Conservation (phyloP, 2,329 filamentous ascomycete species). For the Daldinia eschscholtzii region DNA sequence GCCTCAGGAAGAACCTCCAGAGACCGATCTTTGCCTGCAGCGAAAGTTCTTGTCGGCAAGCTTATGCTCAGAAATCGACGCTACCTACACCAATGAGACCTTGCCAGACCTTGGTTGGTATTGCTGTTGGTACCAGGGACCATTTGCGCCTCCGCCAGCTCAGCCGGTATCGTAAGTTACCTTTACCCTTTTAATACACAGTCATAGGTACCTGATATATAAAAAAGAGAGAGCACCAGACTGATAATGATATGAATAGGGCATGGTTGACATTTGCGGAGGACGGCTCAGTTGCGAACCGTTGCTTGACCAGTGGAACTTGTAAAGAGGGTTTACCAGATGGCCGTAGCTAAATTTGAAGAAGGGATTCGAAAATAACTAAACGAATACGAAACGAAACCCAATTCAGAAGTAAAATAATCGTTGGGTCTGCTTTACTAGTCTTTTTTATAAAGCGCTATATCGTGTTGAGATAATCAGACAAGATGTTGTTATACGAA, state of each 20-base stretch:
- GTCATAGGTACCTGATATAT: too few species aligned
- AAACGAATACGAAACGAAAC: too few species aligned
- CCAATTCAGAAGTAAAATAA: too few species aligned
- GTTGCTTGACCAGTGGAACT: slow-evolving; percentile 31
- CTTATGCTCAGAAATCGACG: slow-evolving; percentile 31
- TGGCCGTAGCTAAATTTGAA: slow-evolving; percentile 6
- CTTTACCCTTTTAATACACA: too few species aligned
- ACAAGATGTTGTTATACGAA: too few species aligned
- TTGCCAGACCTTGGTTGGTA: slow-evolving; percentile 39
- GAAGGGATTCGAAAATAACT: too few species aligned
- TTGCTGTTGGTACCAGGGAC: slow-evolving; percentile 42
- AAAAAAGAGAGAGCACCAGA: not conserved
- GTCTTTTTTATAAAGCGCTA: too few species aligned
- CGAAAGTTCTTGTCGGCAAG: slow-evolving; percentile 29
- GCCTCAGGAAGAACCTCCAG: slow-evolving; percentile 24
- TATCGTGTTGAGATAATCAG: too few species aligned
- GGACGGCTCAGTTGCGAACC: slow-evolving; percentile 38
- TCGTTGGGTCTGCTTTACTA: too few species aligned
- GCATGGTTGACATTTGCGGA: slow-evolving; percentile 42
- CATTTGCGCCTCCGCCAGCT: slow-evolving; percentile 37
- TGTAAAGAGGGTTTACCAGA: slow-evolving; percentile 27
- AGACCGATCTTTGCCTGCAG: slow-evolving; percentile 41
- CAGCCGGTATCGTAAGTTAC: slow-evolving; percentile 38
- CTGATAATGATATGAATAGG: slow-evolving; percentile 26
- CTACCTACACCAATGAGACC: slow-evolving; percentile 39